Evolutionary conservation across 2,329 filamentous ascomycete genomes (phyloP).

Genomic region (Epichloe festucae): DNA sequence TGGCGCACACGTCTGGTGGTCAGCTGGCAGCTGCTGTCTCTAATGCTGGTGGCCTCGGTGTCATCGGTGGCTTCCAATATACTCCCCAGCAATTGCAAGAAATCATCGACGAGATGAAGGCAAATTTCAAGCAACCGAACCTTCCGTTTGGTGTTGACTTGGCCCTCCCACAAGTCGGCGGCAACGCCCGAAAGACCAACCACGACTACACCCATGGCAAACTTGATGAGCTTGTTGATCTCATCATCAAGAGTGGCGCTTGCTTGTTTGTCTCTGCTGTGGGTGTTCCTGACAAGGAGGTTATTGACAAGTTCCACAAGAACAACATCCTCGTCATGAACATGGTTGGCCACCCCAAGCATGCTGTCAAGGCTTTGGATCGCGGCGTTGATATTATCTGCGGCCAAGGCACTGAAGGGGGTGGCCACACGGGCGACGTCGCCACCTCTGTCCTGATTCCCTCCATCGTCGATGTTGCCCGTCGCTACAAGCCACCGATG

Average conservation of each 20-base stretch:
- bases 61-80: slow-evolving; percentile 60
- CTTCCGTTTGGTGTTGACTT: slow-evolving; percentile 87
- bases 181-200: slow-evolving; percentile 74
- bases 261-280: slow-evolving; percentile 79
- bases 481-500: slow-evolving; percentile 53
- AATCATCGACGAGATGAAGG: slow-evolving; percentile 80
- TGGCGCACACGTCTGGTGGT: slow-evolving; percentile 75
- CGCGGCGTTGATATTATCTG: slow-evolving; percentile 84
- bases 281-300: slow-evolving; percentile 62
- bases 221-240: slow-evolving; percentile 75
- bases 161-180: slow-evolving; percentile 79
- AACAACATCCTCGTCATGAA: slow-evolving; percentile 86
- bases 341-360: slow-evolving; percentile 89
- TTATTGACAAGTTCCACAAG: slow-evolving; percentile 65
- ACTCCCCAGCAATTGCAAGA: slow-evolving; percentile 60
- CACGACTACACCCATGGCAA: slow-evolving; percentile 90
- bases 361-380: slow-evolving; percentile 78
- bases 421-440: slow-evolving; percentile 83
- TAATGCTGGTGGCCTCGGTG: slow-evolving; percentile 75
- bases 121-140: slow-evolving; percentile 48
- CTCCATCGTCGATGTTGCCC: slow-evolving; percentile 72
- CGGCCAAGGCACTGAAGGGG: slow-evolving; percentile 85
- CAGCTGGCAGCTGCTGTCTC: slow-evolving; percentile 74
- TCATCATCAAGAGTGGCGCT: slow-evolving; percentile 74
- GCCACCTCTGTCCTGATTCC: slow-evolving; percentile 79